phyloP scores from a whole-genome alignment of 225 moss, liverwort and hornwort genomes.

The Marchantia polymorpha region DNA sequence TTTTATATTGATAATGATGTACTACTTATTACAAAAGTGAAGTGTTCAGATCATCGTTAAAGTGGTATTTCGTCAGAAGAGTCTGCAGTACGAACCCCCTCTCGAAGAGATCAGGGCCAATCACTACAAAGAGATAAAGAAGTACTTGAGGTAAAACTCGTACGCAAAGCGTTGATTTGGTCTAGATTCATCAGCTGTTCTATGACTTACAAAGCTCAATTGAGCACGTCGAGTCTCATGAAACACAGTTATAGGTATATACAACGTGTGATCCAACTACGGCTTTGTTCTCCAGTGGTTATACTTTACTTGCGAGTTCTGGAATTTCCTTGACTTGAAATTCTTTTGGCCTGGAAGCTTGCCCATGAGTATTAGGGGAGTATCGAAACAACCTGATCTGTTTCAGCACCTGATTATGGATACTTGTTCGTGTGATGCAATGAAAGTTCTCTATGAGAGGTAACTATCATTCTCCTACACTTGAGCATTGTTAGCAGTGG shows the following conservation, averaged over 20 bases:
- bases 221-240: too few relatives aligned
- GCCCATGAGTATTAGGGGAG: slow-evolving; percentile 31
- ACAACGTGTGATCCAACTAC: too few relatives aligned
- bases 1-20: too few relatives aligned
- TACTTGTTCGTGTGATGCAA: background rate
- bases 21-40: background rate
- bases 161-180: background rate
- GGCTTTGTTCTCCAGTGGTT: background rate
- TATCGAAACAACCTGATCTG: slow-evolving; percentile 15
- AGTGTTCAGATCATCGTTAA: slow-evolving; percentile 28
- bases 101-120: slow-evolving; percentile 37
- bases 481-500: background rate
- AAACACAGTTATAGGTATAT: too few relatives aligned
- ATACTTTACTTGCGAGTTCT: background rate
- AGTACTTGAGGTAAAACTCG: slow-evolving; percentile 28
- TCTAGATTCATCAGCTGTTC: background rate
- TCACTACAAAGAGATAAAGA: slow-evolving; percentile 32
- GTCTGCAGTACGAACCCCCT: slow-evolving; percentile 30
- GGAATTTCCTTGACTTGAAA: background rate
- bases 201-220: background rate
- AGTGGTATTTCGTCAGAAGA: slow-evolving; percentile 27
- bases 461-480: background rate
- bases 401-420: slow-evolving; percentile 27
- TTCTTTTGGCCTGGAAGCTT: slow-evolving; percentile 19
- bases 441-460: slow-evolving; percentile 31